Percentiles rank a stretch among this genome's conserved stretches.
phyloP scores from a whole-genome alignment of 345 rosid genomes.

The Murraya paniculata region DNA sequence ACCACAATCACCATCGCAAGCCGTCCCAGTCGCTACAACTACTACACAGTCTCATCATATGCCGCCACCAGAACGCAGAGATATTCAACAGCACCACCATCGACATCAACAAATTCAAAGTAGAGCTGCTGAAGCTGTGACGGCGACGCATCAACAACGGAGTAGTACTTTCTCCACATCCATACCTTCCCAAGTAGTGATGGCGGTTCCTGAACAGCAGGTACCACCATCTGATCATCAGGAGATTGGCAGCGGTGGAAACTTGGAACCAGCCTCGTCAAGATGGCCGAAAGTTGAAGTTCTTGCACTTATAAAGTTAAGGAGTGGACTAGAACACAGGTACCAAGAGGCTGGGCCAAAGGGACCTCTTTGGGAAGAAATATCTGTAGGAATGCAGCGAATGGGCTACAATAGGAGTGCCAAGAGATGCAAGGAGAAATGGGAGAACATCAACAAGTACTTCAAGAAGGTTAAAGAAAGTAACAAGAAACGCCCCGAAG shows the following conservation, averaged over 20 bases:
- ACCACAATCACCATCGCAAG: slow-evolving; percentile 13
- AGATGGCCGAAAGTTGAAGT: slow-evolving; percentile 87
- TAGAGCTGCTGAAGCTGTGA: not conserved
- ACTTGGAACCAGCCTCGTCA: slow-evolving; percentile 44
- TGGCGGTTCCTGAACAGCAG: slow-evolving; percentile 53
- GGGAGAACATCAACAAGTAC: slow-evolving; percentile 93
- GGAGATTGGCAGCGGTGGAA: slow-evolving; percentile 28
- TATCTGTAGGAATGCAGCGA: slow-evolving; percentile 55
- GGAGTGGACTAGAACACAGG: slow-evolving; percentile 60
- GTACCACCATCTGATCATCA: slow-evolving; percentile 31
- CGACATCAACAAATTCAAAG: slow-evolving; percentile 17
- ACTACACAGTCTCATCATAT: slow-evolving; percentile 11
- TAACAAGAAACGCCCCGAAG: slow-evolving; percentile 76
- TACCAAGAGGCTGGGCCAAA: slow-evolving; percentile 72
- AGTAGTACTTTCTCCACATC: not conserved
- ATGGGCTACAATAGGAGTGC: slow-evolving; percentile 69
- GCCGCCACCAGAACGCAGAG: not conserved
- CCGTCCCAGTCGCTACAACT: slow-evolving; percentile 11
- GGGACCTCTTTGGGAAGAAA: slow-evolving; percentile 86
- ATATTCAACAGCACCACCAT: slow-evolving; percentile 9
- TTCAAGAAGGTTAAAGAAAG: slow-evolving; percentile 90
- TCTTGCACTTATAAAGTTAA: slow-evolving; percentile 55
- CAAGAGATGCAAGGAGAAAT: slow-evolving; percentile 84
- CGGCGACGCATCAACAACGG: not conserved
- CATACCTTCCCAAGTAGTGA: slow-evolving; percentile 30